phyloP scores from a whole-genome alignment of 2,329 filamentous ascomycete genomes.

The Pleurostoma richardsiae region DNA sequence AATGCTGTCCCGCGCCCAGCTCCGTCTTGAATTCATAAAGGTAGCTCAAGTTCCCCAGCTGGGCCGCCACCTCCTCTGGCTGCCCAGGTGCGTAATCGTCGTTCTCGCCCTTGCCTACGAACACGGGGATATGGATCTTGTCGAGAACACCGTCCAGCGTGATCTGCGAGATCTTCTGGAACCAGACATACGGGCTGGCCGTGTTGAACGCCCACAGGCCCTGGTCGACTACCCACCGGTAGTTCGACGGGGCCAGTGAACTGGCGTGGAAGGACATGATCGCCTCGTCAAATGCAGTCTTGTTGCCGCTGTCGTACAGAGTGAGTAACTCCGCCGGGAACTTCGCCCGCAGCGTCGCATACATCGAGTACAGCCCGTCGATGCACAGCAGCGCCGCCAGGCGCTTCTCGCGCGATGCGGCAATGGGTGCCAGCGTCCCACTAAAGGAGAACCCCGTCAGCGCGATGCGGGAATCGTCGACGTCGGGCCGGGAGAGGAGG shows the following conservation, averaged over 20 bases:
- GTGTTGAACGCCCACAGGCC: conserved; percentile 25
- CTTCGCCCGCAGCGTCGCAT: conserved; percentile 4
- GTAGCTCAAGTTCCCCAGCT: background rate
- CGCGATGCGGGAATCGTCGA: conserved; percentile 23
- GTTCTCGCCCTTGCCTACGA: conserved; percentile 22
- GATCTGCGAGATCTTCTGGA: background rate
- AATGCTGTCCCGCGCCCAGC: background rate
- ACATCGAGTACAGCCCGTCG: conserved; percentile 28
- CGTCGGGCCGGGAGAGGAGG: conserved; percentile 13
- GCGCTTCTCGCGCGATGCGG: conserved; percentile 34
- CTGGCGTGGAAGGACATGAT: background rate
- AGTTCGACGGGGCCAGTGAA: conserved; percentile 4
- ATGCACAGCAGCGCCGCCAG: conserved; percentile 27
- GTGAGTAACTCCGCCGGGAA: conserved; percentile 5
- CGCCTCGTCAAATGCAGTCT: conserved; percentile 13
- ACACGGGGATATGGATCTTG: conserved; percentile 21
- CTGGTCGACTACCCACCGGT: conserved; percentile 23
- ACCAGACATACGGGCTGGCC: background rate
- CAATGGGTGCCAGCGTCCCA: conserved; percentile 28
- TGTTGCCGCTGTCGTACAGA: conserved; percentile 10
- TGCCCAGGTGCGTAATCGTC: background rate
- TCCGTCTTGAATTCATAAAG: background rate
- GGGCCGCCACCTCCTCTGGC: background rate
- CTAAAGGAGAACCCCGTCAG: conserved; percentile 33
- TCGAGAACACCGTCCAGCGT: conserved; percentile 27